These are phyloP conservation scores for Paecilomyces fulvus DNA, from an alignment of 2,329 filamentous ascomycete species.

Conservation along the genomic window DNA sequence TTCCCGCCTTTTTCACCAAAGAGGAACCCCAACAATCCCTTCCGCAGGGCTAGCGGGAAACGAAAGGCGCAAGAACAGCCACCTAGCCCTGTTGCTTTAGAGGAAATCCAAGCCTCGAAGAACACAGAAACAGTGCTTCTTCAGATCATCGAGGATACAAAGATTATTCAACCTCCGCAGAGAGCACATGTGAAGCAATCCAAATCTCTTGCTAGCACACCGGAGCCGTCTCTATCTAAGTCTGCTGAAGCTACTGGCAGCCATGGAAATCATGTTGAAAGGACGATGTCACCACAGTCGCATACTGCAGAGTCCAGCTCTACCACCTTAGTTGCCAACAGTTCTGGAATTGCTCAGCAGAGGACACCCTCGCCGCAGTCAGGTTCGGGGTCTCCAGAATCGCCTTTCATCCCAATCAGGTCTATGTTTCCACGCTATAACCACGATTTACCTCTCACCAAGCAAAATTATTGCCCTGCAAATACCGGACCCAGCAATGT, in stretches of 20 bases:
- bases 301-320: neutral
- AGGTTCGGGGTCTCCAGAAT: slow-evolving; percentile 10
- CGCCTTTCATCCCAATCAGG: slow-evolving; percentile 30
- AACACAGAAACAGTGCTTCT: slow-evolving; percentile 30
- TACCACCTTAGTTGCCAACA: slow-evolving; percentile 4
- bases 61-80: slow-evolving; percentile 13
- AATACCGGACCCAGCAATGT: slow-evolving; percentile 8
- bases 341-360: neutral
- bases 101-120: slow-evolving; percentile 18
- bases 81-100: slow-evolving; percentile 18
- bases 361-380: slow-evolving; percentile 1
- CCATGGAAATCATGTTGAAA: slow-evolving; percentile 6
- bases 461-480: slow-evolving; percentile 30
- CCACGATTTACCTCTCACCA: slow-evolving; percentile 25
- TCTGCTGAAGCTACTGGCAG: slow-evolving; percentile 4
- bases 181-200: slow-evolving; percentile 11
- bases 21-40: slow-evolving; percentile 24
- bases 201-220: slow-evolving; percentile 9
- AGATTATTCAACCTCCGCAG: slow-evolving; percentile 18
- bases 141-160: slow-evolving; percentile 30
- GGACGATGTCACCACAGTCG: neutral
- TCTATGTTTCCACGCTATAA: slow-evolving; percentile 41
- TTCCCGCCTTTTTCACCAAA: slow-evolving; percentile 29
- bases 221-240: slow-evolving; percentile 7
- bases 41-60: slow-evolving; percentile 20